A percentile compares a stretch with the other conserved stretches of the same genome.
Conservation (phyloP, 768 basidiomycete species). For the Peribolospora kevripleyi region DNA sequence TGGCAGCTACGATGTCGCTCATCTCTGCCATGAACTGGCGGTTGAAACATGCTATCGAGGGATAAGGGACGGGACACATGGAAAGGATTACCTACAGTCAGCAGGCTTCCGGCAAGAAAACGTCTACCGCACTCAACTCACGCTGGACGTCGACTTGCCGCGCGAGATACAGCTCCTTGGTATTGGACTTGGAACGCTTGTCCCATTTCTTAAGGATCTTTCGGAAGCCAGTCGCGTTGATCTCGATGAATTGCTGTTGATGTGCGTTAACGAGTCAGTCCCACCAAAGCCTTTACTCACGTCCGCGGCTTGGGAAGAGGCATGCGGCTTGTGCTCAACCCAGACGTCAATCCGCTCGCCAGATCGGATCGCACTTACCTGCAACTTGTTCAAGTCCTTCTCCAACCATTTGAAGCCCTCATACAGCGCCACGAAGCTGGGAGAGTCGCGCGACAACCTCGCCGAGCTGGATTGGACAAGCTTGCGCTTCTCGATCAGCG, state of each 20-base stretch:
- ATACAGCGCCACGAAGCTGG: conserved; percentile 39
- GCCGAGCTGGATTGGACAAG: conserved; percentile 40
- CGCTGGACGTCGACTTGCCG: conserved; percentile 98
- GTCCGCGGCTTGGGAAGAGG: neutral
- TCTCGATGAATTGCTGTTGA: conserved; percentile 74
- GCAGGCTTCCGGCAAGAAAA: too few relatives aligned
- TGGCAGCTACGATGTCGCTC: conserved; percentile 58
- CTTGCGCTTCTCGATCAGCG: conserved; percentile 75
- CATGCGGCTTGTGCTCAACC: neutral
- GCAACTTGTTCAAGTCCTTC: conserved; percentile 77
- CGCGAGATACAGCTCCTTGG: conserved; percentile 86
- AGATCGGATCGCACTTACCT: conserved; percentile 30
- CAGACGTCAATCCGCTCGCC: neutral
- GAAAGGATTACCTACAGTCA: too few relatives aligned
- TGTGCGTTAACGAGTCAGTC: conserved; percentile 3
- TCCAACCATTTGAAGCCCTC: conserved; percentile 89
- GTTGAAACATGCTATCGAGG: conserved; percentile 8
- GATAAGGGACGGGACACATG: neutral
- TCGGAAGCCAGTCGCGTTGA: conserved; percentile 86
- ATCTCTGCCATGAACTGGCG: conserved; percentile 74
- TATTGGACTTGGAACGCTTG: conserved; percentile 77
- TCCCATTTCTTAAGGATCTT: conserved; percentile 88
- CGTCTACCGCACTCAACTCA: conserved; percentile 17
- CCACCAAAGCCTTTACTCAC: neutral
- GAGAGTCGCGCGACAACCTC: conserved; percentile 22